phyloP scores from a whole-genome alignment of 1,284 basidiomycete genomes.

The Paramarasmius palmivorus region DNA sequence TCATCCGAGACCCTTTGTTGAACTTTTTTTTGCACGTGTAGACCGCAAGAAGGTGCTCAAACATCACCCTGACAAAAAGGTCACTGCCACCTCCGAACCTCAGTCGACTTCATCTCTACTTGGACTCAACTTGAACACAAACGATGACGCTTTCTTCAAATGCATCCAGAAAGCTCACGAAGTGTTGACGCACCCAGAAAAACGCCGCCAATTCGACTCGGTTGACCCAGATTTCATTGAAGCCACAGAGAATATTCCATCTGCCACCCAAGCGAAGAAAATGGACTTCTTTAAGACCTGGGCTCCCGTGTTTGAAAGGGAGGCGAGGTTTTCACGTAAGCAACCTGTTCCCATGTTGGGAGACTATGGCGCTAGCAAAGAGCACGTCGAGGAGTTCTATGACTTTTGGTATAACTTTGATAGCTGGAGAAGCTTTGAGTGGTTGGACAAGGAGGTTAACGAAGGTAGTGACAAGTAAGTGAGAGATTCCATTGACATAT shows the following conservation, averaged over 20 bases:
- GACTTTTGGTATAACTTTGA: constrained; percentile 99
- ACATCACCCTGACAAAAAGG: constrained; percentile 99
- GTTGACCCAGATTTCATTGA: constrained; percentile 81
- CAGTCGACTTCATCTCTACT: constrained; percentile 53
- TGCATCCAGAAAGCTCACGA: constrained; percentile 98
- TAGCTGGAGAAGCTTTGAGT: constrained; percentile 98
- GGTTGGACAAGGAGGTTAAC: constrained; percentile 97
- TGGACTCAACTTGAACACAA: constrained; percentile 51
- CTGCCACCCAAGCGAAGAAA: constrained; percentile 66
- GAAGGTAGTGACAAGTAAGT: constrained; percentile 92
- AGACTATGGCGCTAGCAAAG: constrained; percentile 70
- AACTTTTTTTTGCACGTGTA: constrained; percentile 29
- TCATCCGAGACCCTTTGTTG: constrained; percentile 9
- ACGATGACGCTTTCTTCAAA: constrained; percentile 99
- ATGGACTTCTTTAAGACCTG: constrained; percentile 60
- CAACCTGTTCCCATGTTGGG: constrained; percentile 90
- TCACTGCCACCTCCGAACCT: constrained; percentile 53
- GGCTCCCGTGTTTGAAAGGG: constrained; percentile 85
- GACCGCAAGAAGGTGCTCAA: constrained; percentile 99
- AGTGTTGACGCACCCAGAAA: constrained; percentile 85
- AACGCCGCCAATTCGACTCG: constrained; percentile 94
- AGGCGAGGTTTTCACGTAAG: constrained; percentile 87
- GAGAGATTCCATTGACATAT: background rate
- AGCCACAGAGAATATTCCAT: constrained; percentile 79
- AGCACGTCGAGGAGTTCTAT: constrained; percentile 91